Conservation (phyloP, 306 rosid species). For the Trifolium dubium region DNA sequence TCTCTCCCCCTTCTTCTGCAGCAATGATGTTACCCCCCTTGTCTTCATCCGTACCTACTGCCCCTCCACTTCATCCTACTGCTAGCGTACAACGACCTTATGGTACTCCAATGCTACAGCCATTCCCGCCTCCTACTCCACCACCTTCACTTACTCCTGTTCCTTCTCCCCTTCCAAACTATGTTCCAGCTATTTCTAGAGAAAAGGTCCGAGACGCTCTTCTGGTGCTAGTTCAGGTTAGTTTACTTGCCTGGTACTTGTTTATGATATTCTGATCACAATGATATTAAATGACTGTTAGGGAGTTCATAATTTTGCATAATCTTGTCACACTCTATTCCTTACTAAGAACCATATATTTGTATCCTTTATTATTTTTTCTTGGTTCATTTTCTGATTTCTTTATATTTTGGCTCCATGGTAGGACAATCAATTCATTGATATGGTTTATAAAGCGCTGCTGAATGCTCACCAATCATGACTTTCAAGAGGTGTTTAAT, state of each 20-base stretch:
- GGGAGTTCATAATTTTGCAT: slow-evolving; percentile 3
- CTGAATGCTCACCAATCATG: slow-evolving; percentile 59
- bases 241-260: slow-evolving; percentile 41
- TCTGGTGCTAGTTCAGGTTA: slow-evolving; percentile 64
- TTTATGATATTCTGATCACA: slow-evolving; percentile 17
- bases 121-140: slow-evolving; percentile 65
- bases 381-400: slow-evolving; percentile 21
- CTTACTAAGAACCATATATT: neutral
- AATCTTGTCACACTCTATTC: slow-evolving; percentile 15
- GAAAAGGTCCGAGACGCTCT: slow-evolving; percentile 66
- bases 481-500: slow-evolving; percentile 39
- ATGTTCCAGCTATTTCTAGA: slow-evolving; percentile 53
- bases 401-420: slow-evolving; percentile 17
- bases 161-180: slow-evolving; percentile 45
- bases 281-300: slow-evolving; percentile 13
- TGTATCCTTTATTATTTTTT: neutral
- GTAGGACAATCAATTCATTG: slow-evolving; percentile 69
- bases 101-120: slow-evolving; percentile 62
- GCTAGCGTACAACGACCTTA: slow-evolving; percentile 52
- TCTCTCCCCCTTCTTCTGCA: slow-evolving; percentile 57
- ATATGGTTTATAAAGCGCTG: slow-evolving; percentile 57
- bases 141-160: slow-evolving; percentile 63
- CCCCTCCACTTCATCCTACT: slow-evolving; percentile 57
- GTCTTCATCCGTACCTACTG: slow-evolving; percentile 50
- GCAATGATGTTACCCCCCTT: slow-evolving; percentile 46